phyloP scores from a whole-genome alignment of 768 basidiomycete genomes.

The Boletellus emodensis region DNA sequence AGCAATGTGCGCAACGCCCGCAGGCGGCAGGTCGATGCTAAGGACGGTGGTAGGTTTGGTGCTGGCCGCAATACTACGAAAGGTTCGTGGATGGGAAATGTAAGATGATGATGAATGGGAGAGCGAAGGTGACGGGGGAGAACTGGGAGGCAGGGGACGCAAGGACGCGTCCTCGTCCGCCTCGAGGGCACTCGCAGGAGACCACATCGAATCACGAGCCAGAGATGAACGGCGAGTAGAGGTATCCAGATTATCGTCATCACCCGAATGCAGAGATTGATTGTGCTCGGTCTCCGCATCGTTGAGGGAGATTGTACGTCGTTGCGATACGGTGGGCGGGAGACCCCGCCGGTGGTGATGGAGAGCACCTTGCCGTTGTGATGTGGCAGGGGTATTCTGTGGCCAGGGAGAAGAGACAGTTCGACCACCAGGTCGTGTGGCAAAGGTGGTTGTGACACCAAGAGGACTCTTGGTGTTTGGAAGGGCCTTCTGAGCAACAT shows the following conservation, averaged over 20 bases:
- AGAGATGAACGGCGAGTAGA: slow-evolving; percentile 52
- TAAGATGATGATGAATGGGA: slow-evolving; percentile 82
- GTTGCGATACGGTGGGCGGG: slow-evolving; percentile 31
- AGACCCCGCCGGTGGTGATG: slow-evolving; percentile 17
- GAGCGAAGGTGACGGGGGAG: slow-evolving; percentile 82
- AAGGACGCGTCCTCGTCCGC: slow-evolving; percentile 95
- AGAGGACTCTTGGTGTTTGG: slow-evolving; percentile 16
- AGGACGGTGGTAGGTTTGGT: slow-evolving; percentile 94
- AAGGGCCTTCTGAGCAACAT: slow-evolving; percentile 8
- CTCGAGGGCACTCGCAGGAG: slow-evolving; percentile 68
- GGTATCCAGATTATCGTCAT: slow-evolving; percentile 43
- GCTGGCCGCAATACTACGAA: slow-evolving; percentile 77
- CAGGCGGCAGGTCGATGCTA: slow-evolving; percentile 78
- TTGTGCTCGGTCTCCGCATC: slow-evolving; percentile 48
- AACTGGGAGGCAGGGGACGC: slow-evolving; percentile 83
- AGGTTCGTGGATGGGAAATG: slow-evolving; percentile 76
- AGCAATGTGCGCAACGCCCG: slow-evolving; percentile 88
- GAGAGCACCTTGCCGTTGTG: slow-evolving; percentile 25
- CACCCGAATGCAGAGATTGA: slow-evolving; percentile 34
- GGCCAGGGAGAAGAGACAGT: slow-evolving; percentile 30
- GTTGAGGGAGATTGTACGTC: slow-evolving; percentile 64
- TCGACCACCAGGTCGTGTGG: slow-evolving; percentile 25
- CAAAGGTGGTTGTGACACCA: slow-evolving; percentile 2
- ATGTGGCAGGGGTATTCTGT: slow-evolving; percentile 12
- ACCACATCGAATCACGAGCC: slow-evolving; percentile 76